Conservation (phyloP, 2,329 filamentous ascomycete species). For the Exophiala sideris region DNA sequence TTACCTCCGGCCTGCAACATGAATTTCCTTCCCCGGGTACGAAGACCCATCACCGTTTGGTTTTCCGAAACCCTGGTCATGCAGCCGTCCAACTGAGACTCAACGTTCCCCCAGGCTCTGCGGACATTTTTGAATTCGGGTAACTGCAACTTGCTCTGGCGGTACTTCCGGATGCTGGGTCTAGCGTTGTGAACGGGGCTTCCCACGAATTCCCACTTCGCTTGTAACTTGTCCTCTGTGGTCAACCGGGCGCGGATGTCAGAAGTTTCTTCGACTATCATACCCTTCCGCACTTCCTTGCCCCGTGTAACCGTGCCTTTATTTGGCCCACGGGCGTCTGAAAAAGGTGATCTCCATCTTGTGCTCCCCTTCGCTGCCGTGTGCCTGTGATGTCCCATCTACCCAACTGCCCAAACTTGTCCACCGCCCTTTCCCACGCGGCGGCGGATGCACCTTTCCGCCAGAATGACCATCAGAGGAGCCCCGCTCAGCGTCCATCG, state of each 20-base stretch:
- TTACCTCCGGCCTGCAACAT: background rate
- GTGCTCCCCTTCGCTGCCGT: conserved; percentile 18
- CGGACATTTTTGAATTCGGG: conserved; percentile 20
- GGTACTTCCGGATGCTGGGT: conserved; percentile 21
- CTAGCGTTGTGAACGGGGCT: conserved; percentile 23
- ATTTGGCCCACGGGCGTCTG: conserved; percentile 18
- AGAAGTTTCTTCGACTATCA: conserved; percentile 20
- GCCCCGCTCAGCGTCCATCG: conserved; percentile 21
- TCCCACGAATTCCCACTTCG: conserved; percentile 15
- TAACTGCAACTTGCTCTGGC: conserved; percentile 20
- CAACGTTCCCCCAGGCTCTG: conserved; percentile 4
- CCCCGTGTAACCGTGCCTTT: conserved; percentile 24
- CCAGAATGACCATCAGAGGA: conserved; percentile 8
- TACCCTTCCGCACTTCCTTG: conserved; percentile 17
- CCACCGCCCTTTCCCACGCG: conserved; percentile 26
- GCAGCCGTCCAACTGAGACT: background rate
- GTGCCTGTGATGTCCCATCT: conserved; percentile 16
- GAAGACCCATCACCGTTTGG: too few species aligned
- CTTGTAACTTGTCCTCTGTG: conserved; percentile 10
- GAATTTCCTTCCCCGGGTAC: background rate
- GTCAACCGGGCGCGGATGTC: conserved; percentile 25
- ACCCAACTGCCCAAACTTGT: conserved; percentile 7
- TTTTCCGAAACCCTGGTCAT: too few species aligned
- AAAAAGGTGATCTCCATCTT: conserved; percentile 19
- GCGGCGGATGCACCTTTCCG: conserved; percentile 24